phyloP scores from a whole-genome alignment of 345 rosid genomes.

The Melaleuca alternifolia region DNA sequence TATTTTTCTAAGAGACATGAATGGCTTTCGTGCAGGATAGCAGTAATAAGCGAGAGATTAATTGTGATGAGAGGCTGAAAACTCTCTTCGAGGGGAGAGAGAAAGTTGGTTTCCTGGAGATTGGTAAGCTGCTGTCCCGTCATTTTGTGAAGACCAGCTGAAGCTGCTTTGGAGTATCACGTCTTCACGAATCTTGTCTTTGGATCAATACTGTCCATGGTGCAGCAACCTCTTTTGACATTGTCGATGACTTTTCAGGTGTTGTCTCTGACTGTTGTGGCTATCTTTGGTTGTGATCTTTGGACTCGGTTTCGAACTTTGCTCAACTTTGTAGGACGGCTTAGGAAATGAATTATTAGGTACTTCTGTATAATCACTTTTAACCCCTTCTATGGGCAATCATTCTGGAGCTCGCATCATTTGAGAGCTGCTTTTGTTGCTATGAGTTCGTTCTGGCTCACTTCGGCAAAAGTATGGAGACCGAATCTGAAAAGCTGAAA shows the following conservation, averaged over 20 bases:
- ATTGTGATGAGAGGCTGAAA: conserved; percentile 76
- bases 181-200: not conserved
- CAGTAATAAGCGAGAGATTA: conserved; percentile 50
- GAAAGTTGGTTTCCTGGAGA: conserved; percentile 60
- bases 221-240: not conserved
- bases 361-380: not conserved
- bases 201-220: not conserved
- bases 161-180: not conserved
- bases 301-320: not conserved
- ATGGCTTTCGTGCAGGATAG: conserved; percentile 54
- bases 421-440: not conserved
- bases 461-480: not conserved
- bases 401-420: not conserved
- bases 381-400: not conserved
- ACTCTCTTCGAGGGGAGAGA: conserved; percentile 57
- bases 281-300: not conserved
- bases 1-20: not conserved
- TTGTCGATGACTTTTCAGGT: not conserved
- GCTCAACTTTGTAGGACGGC: not conserved
- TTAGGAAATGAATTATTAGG: not conserved
- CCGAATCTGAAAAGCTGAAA: not conserved
- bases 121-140: conserved; percentile 48
- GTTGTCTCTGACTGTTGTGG: not conserved
- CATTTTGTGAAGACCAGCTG: conserved; percentile 53
- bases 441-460: not conserved